Base-by-base conservation (phyloP, 768 basidiomycete species). In the Lactifluus pinguis region DNA sequence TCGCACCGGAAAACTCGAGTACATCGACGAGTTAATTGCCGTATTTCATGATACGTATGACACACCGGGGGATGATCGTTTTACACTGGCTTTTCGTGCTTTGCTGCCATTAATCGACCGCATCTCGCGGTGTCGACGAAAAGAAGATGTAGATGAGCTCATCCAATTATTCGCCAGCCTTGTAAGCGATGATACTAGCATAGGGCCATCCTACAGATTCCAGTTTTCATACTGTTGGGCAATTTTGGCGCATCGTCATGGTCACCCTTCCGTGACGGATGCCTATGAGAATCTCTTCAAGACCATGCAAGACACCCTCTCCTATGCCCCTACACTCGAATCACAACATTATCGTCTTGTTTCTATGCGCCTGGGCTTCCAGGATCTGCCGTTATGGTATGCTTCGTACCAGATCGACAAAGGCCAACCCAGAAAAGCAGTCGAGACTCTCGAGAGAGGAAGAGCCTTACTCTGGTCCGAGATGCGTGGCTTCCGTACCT, bases 381-480 rank as follows among this genome's bases (percentile, higher is more conserved):
- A 45, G 15, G 17, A 55, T n/a, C 19, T 56, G 36, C 55, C 47
- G 4, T 48, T 49, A 19, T 32, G 49, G 7, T 49, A 56, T 25
- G 55, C 55, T 13, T 56, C 55, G 19, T 49, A 56, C 25, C 47
- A 29, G 8, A 29, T 56, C 41, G 10, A 48, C 14, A 25, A 8
- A 1, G 36, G 47, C 25, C 45, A 48, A 39, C 14, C 15, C 9
- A 45, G 19, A 14, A 15, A 10, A n/a, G 61, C 61, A 2, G 30
- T 62, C 17, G 62, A 64, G 7, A 30, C 48, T 45, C 41, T 64
- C 19, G 62, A 64, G 21, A 34, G 56, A 21, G 62, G 62, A 6
- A 29, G 62, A 6, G n/a, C 61, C 34, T 21, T 64, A 15, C 51
- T 64, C 4, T 64, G 62, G 62, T 53, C 51, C 0, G 44, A 63